Evolutionary conservation across 2,329 filamentous ascomycete species (phyloP).

Genomic region (Penicillium sp.): DNA sequence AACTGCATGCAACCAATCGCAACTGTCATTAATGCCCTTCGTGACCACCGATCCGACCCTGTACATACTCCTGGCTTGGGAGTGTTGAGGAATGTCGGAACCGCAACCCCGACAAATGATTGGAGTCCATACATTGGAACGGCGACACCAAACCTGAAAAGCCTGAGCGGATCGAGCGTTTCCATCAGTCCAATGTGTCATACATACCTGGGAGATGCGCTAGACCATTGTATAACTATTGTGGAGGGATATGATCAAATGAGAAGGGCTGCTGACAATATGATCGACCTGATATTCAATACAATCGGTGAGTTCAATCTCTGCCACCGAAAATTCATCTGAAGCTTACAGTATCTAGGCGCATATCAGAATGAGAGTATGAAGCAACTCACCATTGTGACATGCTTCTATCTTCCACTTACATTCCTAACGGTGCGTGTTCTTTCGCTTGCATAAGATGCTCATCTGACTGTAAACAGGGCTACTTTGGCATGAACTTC

Average conservation of each 20-base stretch:
- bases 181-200: slow-evolving; percentile 72
- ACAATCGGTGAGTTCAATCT: slow-evolving; percentile 50
- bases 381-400: slow-evolving; percentile 83
- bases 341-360: too few species aligned
- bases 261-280: slow-evolving; percentile 62
- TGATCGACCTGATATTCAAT: slow-evolving; percentile 91
- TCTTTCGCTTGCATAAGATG: slow-evolving; percentile 13
- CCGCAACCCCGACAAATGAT: slow-evolving; percentile 15
- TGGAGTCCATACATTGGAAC: slow-evolving; percentile 23
- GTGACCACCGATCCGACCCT: slow-evolving; percentile 65
- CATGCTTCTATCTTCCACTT: slow-evolving; percentile 80
- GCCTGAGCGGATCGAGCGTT: slow-evolving; percentile 49
- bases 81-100: slow-evolving; percentile 16
- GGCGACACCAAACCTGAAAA: slow-evolving; percentile 33
- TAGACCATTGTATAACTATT: slow-evolving; percentile 81
- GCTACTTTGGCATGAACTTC: slow-evolving; percentile 79
- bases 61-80: slow-evolving; percentile 40
- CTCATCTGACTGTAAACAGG: slow-evolving; percentile 29
- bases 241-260: slow-evolving; percentile 73
- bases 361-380: slow-evolving; percentile 86
- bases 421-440: slow-evolving; percentile 73
- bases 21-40: slow-evolving; percentile 72
- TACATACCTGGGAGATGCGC: slow-evolving; percentile 81
- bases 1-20: slow-evolving; percentile 77
- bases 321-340: too few species aligned